Evolutionary conservation across 371 early-diverging fungal species (phyloP).

Genomic region (Apophysomyces ossiformis): DNA sequence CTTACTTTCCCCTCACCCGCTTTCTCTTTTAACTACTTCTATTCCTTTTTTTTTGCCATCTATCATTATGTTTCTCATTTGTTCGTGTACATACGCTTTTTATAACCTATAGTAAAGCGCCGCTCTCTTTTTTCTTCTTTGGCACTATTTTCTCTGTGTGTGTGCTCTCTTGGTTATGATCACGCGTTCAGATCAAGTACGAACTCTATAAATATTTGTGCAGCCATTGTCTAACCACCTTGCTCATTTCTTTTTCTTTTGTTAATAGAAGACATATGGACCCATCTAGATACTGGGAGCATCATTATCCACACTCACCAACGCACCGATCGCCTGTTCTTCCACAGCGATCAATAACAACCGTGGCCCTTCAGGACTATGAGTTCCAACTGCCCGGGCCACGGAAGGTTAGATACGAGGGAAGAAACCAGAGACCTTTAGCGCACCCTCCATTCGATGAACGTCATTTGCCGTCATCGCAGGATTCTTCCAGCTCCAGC

Average conservation of each 20-base stretch:
- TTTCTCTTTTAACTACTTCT: not conserved
- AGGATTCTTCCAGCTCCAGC: constrained; percentile 10
- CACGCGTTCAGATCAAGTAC: not conserved
- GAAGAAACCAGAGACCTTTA: not conserved
- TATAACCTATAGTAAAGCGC: too few relatives aligned
- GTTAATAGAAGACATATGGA: not conserved
- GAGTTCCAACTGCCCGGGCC: not conserved
- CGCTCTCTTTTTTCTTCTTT: constrained; percentile 5
- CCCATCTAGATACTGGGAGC: constrained; percentile 7
- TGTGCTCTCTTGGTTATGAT: not conserved
- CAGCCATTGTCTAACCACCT: not conserved
- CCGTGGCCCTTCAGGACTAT: not conserved
- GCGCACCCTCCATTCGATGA: not conserved
- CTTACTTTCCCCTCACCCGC: too few relatives aligned
- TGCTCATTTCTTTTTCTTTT: not conserved
- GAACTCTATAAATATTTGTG: not conserved
- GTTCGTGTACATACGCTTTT: constrained; percentile 2
- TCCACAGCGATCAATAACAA: constrained; percentile 8
- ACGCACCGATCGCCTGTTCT: constrained; percentile 28
- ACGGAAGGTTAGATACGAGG: not conserved
- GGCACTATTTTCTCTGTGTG: not conserved
- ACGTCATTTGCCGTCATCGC: constrained; percentile 5
- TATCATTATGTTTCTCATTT: not conserved
- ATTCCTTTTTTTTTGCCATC: not conserved
- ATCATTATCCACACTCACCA: constrained; percentile 26